Base-by-base conservation (phyloP, 371 early-diverging fungal species). In the Coemansia sp. region DNA sequence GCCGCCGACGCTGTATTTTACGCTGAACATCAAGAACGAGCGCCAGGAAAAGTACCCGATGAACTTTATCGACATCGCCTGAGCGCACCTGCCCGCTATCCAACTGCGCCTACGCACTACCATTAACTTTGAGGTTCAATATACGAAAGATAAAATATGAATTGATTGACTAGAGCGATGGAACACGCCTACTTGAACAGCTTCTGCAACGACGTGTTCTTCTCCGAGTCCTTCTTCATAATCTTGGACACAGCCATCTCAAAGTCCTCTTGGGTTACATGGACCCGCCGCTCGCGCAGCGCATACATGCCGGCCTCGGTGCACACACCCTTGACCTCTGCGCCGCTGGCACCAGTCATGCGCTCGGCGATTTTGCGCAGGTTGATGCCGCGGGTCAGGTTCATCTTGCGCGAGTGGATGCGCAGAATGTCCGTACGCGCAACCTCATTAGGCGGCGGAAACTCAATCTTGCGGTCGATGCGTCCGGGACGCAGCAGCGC, bases 251-350 rank as follows among this genome's bases (percentile, higher is more conserved):
- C 99, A 5, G 99, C 99, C 99, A 99, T 95, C 80, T 99, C 99
- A 82, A 99, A 99, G 82, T 99, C 99, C 81, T 99, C 99, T 76
- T 99, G 99, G 10, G 97, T 99, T 33, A 99, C 99, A 69, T 99
- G 99, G 61, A 99, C 98, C 66, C 97, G 86, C 54, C 99, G 91
- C 81, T 99, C 99, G 61, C 99, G 87, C 55, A 99, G 82, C n/a
- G 99, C 99, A 80, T 95, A 99, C 99, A 99, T 99, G 70, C 99
- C 99, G 3, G 99, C 99, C 82, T 99, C 99, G 35, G 99, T 99
- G 82, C 99, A 99, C 16, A 99, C 99, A 63, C 94, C 97, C 83
- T 98, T 96, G 60, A 98, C 94, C 80, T 99, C 99, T 35, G 99
- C 99, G 66, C 99, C 99, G 66, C 93, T 93, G 48, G 95, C 90